Percentiles rank a stretch among this genome's conserved stretches.
These are phyloP conservation scores for Hypericum perforatum DNA, from an alignment of 345 rosid genomes.

Conservation along the genomic window DNA sequence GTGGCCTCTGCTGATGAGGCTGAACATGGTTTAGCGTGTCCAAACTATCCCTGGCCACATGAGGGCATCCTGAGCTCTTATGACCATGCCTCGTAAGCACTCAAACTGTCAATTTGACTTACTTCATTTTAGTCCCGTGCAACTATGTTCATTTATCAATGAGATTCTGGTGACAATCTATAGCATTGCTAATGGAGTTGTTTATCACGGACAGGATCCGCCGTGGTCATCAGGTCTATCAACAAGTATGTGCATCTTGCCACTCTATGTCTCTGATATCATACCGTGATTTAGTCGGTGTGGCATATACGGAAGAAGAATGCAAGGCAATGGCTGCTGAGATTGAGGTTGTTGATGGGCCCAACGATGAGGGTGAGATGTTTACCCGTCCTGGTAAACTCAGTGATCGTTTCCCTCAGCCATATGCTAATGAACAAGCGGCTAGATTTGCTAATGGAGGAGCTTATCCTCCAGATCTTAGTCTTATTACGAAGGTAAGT, in stretches of 20 bases:
- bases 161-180: too few relatives aligned
- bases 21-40: constrained; percentile 78
- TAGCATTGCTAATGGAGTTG: constrained; percentile 1
- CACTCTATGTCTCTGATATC: constrained; percentile 97
- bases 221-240: constrained; percentile 97
- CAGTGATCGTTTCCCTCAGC: constrained; percentile 91
- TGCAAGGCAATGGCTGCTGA: constrained; percentile 99
- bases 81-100: constrained; percentile 89
- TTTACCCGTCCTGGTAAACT: constrained; percentile 97
- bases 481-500: constrained; percentile 93
- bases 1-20: constrained; percentile 96
- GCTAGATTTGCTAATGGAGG: constrained; percentile 99
- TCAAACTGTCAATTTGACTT: not conserved
- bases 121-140: not conserved
- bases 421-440: constrained; percentile 84
- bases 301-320: constrained; percentile 98
- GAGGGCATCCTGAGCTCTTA: constrained; percentile 93
- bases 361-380: constrained; percentile 99
- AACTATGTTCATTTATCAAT: not conserved
- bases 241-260: constrained; percentile 98
- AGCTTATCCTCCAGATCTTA: constrained; percentile 98
- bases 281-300: constrained; percentile 91
- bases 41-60: constrained; percentile 99
- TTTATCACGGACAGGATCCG: constrained; percentile 66
- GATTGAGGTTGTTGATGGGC: constrained; percentile 96